These are phyloP conservation scores for Magnaporthiopsis incrustans DNA, from an alignment of 2,329 filamentous ascomycete genomes.

Conservation along the genomic window DNA sequence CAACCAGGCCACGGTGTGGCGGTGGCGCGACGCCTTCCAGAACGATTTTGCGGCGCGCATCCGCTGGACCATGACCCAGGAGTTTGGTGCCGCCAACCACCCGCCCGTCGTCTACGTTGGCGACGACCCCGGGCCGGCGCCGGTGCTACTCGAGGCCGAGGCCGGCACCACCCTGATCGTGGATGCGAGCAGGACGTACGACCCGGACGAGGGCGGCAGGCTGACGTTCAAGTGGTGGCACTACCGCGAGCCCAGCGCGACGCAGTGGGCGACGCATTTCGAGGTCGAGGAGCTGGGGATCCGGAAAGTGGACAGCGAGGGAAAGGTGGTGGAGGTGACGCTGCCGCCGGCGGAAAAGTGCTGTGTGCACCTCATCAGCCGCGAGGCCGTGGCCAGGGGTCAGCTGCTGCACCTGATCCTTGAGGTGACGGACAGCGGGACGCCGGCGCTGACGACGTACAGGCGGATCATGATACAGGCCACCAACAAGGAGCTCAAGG, in stretches of 20 bases:
- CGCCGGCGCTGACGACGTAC: constrained; percentile 37
- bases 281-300: constrained; percentile 21
- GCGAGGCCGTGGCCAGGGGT: constrained; percentile 28
- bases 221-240: constrained; percentile 42
- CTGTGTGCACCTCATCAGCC: constrained; percentile 25
- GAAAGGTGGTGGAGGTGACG: constrained; percentile 23
- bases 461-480: constrained; percentile 31
- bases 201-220: constrained; percentile 31
- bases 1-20: constrained; percentile 31
- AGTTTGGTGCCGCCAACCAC: constrained; percentile 31
- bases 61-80: constrained; percentile 25
- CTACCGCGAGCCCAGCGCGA: constrained; percentile 28
- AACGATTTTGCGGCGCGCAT: constrained; percentile 34
- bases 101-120: constrained; percentile 35
- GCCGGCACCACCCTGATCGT: constrained; percentile 30
- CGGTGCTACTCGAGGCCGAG: constrained; percentile 30
- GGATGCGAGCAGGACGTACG: constrained; percentile 37
- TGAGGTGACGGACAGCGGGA: constrained; percentile 36
- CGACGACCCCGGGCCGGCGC: constrained; percentile 23
- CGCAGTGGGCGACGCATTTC: constrained; percentile 29
- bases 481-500: constrained; percentile 20
- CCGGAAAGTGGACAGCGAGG: background rate
- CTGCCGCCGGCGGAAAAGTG: constrained; percentile 32
- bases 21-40: constrained; percentile 32
- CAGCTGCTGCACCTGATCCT: constrained; percentile 41